Base-by-base conservation (phyloP, 768 basidiomycete genomes). In the Mycena galopus region DNA sequence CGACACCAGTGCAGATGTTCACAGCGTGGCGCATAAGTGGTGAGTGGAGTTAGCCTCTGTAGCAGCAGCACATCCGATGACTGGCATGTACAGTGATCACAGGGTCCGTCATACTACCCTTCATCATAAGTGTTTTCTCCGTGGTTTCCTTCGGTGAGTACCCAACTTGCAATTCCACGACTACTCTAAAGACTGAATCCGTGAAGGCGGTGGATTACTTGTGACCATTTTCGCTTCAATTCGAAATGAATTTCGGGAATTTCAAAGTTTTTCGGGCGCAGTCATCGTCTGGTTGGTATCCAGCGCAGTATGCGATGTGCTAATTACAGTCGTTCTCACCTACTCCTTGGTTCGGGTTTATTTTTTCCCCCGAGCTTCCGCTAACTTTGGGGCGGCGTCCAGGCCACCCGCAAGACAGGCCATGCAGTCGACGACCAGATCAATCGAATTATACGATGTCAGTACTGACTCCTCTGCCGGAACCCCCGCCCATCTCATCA, bases 351-450 rank as follows among this genome's bases (percentile, higher is more conserved):
- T 77, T 32, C 23, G 77, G 78, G 9, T 27, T 14, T 1, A 42
- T 14, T 58, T 6, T 2, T 42, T 42, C 7, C 14, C 37, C n/a
- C n/a, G 5, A 27, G 37, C 12, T 30, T n/a, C 23, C 32, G 32
- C 25, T 53, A 30, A 68, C 57, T 57, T 17, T 3, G 17, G 27
- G 39, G 25, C 53, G 37, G 44, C 35, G 30, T 51, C 11, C 59
- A 86, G 85, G 65, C 69, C 23, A 78, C 66, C 51, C 78, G 81
- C 68, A 84, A 79, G 70, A 84, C 84, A 0, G 83, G 84, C 4
- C 83, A 84, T 61, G 61, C 73, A 3, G 82, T 84, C 7, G 83
- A 86, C 68, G 80, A 82, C 44, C 71, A 80, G 27, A 75, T 86
- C 2, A 82, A 84, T 71, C 79, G 72, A 60, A 79, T 86, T 60